A percentile compares a stretch with the other conserved stretches of the same genome.
These are phyloP conservation scores for Capsicum baccatum DNA, from an alignment of 257 asterid genomes.

Conservation along the genomic window DNA sequence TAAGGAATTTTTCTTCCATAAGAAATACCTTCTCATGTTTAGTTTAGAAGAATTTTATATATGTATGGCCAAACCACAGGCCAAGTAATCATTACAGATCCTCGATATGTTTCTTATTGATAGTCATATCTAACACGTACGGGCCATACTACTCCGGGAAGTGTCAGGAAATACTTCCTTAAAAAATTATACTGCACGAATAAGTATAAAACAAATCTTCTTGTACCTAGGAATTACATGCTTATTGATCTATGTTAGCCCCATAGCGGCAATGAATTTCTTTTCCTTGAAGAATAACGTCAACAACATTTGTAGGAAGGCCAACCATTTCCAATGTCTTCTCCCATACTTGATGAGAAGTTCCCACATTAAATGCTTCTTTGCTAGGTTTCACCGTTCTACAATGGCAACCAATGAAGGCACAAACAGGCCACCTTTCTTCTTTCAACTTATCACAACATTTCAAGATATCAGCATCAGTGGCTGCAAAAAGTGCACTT, in stretches of 20 bases:
- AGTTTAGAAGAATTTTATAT: background rate
- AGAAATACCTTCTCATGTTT: background rate
- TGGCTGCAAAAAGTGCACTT: slow-evolving; percentile 41
- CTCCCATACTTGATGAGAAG: slow-evolving; percentile 30
- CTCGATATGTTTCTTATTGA: background rate
- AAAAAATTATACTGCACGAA: background rate
- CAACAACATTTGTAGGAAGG: slow-evolving; percentile 32
- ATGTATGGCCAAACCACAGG: background rate
- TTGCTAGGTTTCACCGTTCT: slow-evolving; percentile 28
- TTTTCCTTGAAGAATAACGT: slow-evolving; percentile 34
- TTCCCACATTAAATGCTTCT: slow-evolving; percentile 26
- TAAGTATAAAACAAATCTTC: background rate
- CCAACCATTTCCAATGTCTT: slow-evolving; percentile 37
- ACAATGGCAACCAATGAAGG: slow-evolving; percentile 31
- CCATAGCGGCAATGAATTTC: slow-evolving; percentile 30
- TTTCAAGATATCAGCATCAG: slow-evolving; percentile 25
- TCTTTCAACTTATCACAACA: slow-evolving; percentile 31
- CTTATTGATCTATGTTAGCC: background rate
- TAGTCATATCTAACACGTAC: background rate
- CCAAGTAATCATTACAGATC: background rate
- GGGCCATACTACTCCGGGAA: background rate
- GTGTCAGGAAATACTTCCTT: background rate
- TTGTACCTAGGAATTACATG: no score
- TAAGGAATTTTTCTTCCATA: background rate
- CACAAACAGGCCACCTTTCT: slow-evolving; percentile 29